phyloP scores from a whole-genome alignment of 1,139 yeast species.

The Meyerozyma athensensis region DNA sequence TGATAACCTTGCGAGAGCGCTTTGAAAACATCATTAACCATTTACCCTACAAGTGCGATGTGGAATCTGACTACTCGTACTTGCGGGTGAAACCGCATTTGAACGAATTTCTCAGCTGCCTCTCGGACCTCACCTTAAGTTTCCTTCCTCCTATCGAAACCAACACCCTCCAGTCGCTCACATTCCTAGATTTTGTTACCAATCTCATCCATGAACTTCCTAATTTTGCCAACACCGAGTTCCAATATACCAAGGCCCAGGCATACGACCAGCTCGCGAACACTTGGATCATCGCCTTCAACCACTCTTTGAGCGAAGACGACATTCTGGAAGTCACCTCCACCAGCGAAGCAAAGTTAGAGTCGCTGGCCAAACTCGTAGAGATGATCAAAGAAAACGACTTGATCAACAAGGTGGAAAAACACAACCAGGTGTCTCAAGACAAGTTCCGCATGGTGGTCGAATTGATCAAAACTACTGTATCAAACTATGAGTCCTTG shows the following conservation, averaged over 20 bases:
- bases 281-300: constrained; percentile 67
- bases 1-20: constrained; percentile 46
- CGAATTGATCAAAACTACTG: constrained; percentile 42
- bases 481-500: constrained; percentile 24
- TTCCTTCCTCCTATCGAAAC: constrained; percentile 76
- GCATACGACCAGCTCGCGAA: constrained; percentile 78
- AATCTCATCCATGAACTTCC: constrained; percentile 66
- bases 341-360: constrained; percentile 27
- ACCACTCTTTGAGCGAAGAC: constrained; percentile 25
- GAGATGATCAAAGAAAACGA: constrained; percentile 31
- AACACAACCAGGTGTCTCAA: constrained; percentile 55
- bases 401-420: constrained; percentile 43
- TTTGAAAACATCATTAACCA: constrained; percentile 41
- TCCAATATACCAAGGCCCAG: constrained; percentile 65
- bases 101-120: constrained; percentile 69
- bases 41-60: constrained; percentile 74
- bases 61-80: constrained; percentile 79
- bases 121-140: constrained; percentile 74
- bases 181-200: constrained; percentile 66
- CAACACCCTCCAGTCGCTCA: constrained; percentile 52
- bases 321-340: constrained; percentile 11
- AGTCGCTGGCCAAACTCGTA: constrained; percentile 17
- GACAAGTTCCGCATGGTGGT: constrained; percentile 47
- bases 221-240: constrained; percentile 62
- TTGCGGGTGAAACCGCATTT: constrained; percentile 71